Evolutionary conservation across 345 rosid species (phyloP).

Genomic region (Abelmoschus esculentus): DNA sequence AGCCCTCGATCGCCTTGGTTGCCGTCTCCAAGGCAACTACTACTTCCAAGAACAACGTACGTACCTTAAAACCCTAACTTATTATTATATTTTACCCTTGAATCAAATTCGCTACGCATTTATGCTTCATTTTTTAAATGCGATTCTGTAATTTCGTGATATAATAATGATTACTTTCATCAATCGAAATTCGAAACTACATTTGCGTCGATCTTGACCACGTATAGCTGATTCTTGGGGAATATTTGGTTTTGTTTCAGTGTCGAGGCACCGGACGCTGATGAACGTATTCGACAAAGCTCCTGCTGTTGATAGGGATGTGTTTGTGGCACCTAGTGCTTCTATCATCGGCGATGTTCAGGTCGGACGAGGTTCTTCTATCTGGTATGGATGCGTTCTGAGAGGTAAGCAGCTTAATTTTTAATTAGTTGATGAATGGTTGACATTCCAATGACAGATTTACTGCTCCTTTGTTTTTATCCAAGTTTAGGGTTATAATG

Average conservation of each 20-base stretch:
- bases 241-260: not conserved
- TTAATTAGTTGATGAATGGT: not conserved
- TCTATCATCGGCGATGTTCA: not conserved
- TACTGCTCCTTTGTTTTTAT: not conserved
- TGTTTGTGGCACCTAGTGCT: not conserved
- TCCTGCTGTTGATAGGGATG: not conserved
- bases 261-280: not conserved
- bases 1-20: conserved; percentile 1
- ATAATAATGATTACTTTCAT: not conserved
- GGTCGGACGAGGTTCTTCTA: conserved; percentile 3
- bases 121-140: not conserved
- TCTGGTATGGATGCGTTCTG: not conserved
- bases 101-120: not conserved
- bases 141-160: not conserved
- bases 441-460: not conserved
- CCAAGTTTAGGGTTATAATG: not conserved
- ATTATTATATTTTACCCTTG: not conserved
- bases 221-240: not conserved
- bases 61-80: not conserved
- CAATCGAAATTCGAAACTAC: not conserved
- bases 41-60: not conserved
- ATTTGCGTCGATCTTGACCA: not conserved
- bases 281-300: conserved; percentile 1
- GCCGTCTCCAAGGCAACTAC: not conserved
- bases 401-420: not conserved